Evolutionary conservation across 73 alveolate genomes (phyloP).

Genomic region (Urostyla sp.): DNA sequence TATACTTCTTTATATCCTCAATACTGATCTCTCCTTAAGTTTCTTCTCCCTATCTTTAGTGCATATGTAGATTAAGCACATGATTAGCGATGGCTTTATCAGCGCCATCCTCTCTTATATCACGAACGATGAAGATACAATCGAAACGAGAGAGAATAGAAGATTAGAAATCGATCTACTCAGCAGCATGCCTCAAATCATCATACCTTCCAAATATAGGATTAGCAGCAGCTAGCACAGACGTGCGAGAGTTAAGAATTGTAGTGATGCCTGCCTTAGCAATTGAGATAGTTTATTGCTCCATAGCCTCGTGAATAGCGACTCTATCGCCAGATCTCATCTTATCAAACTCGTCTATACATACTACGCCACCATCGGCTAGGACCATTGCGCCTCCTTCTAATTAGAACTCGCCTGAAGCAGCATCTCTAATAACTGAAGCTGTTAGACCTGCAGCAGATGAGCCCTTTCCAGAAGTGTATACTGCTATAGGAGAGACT

Average conservation of each 20-base stretch:
- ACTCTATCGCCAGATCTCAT: constrained; percentile 78
- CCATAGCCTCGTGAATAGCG: constrained; percentile 97
- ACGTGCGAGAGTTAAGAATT: constrained; percentile 94
- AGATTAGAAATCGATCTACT: constrained; percentile 97
- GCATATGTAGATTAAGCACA: constrained; percentile 78
- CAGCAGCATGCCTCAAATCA: constrained; percentile 81
- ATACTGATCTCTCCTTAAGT: constrained; percentile 17
- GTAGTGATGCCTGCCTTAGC: constrained; percentile 99
- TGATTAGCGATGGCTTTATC: constrained; percentile 87
- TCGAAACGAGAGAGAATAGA: constrained; percentile 99
- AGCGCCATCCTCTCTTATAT: constrained; percentile 87
- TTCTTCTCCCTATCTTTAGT: constrained; percentile 56
- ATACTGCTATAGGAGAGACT: constrained; percentile 73
- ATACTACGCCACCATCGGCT: constrained; percentile 75
- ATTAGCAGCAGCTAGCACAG: constrained; percentile 98
- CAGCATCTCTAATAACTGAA: constrained; percentile 69
- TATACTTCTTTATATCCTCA: constrained; percentile 89
- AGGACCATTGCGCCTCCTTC: constrained; percentile 77
- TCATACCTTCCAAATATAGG: constrained; percentile 97
- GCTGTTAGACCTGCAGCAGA: constrained; percentile 77
- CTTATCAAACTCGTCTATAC: constrained; percentile 81
- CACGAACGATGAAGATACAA: constrained; percentile 91
- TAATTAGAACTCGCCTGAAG: constrained; percentile 49
- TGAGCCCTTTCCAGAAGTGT: constrained; percentile 71
- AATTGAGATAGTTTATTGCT: constrained; percentile 97